Base-by-base conservation (phyloP, 1,284 basidiomycete genomes). In the Tetrapyrgos nigripes region DNA sequence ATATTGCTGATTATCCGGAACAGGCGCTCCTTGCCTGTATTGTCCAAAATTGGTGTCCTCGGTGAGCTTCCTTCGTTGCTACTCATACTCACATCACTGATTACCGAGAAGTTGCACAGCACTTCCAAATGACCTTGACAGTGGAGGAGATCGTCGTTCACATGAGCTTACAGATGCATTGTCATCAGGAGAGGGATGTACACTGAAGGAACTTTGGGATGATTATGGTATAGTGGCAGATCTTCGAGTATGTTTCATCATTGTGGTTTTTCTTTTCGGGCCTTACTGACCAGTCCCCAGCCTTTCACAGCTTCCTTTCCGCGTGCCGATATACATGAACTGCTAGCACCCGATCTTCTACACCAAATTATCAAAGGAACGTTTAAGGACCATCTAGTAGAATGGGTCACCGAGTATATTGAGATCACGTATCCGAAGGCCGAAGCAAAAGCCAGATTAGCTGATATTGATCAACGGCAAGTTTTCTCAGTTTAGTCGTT, bases 351-450 rank as follows among this genome's bases (percentile, higher is more conserved):
- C n/a, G n/a, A n/a, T n/a, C n/a, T n/a, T n/a, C n/a, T n/a, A n/a
- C n/a, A n/a, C n/a, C n/a, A n/a, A n/a, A n/a, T n/a, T n/a, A n/a
- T n/a, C n/a, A n/a, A n/a, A n/a, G n/a, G 74, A 1, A 64, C 69
- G 2, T 74, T 74, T 63, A 74, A 76, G 45, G 71, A 77, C 50
- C 52, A 53, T 50, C 53, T 72, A 1, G 68, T 72, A 0, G 59
- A 54, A 1, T 73, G 72, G 72, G 58, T 68, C 0, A 45, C 28
- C 0, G 54, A 67, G n/a, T 73, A 71, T 48, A 26, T 73, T 10
- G 19, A 33, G 3, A 28, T 55, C 0, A 37, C 33, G n/a, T 47
- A 71, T 61, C 61, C 60, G 0, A 52, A 68, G 44, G 24, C n/a
- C 2, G 29, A 44, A 2, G 70, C 63, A 2, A 19, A 59, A 3